These are phyloP conservation scores for Colletotrichum simmondsii DNA, from an alignment of 2,329 filamentous ascomycete genomes.

Conservation along the genomic window DNA sequence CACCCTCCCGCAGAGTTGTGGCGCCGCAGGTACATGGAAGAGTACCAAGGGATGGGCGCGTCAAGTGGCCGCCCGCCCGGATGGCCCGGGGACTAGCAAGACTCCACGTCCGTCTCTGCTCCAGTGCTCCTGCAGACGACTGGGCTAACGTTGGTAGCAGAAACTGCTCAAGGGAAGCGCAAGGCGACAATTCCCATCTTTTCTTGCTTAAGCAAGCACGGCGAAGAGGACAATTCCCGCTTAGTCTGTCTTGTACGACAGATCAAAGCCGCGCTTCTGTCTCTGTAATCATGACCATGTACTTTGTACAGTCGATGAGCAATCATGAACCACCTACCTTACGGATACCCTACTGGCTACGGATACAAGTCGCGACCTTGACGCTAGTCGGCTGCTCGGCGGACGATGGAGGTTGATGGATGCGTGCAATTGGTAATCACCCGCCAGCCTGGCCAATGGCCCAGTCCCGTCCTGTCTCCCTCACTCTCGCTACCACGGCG, in stretches of 20 bases:
- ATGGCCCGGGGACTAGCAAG: constrained; percentile 35
- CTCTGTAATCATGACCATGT: neutral
- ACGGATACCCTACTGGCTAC: neutral
- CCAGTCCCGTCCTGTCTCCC: neutral
- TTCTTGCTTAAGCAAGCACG: neutral
- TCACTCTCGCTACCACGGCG: constrained; percentile 29
- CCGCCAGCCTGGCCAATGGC: neutral
- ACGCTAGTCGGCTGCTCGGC: constrained; percentile 13
- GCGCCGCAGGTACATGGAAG: constrained; percentile 12
- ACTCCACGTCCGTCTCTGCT: constrained; percentile 26
- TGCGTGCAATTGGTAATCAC: constrained; percentile 30
- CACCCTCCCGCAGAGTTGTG: neutral
- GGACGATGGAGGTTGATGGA: constrained; percentile 2
- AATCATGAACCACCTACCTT: neutral
- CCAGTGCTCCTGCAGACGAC: neutral
- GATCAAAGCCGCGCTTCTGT: neutral
- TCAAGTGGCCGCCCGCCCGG: constrained; percentile 28
- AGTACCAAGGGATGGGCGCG: neutral
- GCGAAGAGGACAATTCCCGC: neutral
- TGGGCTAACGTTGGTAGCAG: constrained; percentile 4
- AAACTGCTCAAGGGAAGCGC: neutral
- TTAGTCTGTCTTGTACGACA: neutral
- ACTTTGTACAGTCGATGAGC: neutral
- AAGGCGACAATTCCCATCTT: neutral
- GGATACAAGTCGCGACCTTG: neutral